Evolutionary conservation across 495 filamentous ascomycete species (phyloP).

Genomic region (Physcia stellaris): DNA sequence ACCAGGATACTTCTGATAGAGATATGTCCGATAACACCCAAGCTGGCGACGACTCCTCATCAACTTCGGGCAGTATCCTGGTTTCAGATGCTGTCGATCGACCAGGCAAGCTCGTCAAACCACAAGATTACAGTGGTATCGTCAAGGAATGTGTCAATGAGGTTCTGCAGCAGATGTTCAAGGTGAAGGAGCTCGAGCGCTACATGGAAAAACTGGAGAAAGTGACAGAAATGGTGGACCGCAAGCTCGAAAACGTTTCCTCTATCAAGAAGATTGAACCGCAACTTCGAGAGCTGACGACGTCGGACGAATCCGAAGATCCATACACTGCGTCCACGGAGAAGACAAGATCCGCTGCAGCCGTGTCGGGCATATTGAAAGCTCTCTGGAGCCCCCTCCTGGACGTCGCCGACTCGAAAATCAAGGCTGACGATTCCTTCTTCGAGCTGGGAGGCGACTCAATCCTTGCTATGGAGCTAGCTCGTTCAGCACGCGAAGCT

Average conservation of each 20-base stretch:
- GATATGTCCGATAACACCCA: too few relatives aligned
- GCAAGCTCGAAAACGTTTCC: slow-evolving; percentile 1
- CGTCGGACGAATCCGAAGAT: too few relatives aligned
- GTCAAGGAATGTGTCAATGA: neutral
- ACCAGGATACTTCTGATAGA: too few relatives aligned
- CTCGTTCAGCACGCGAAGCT: slow-evolving; percentile 40
- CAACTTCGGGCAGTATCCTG: too few relatives aligned
- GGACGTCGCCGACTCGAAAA: slow-evolving; percentile 24
- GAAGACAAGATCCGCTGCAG: slow-evolving; percentile 4
- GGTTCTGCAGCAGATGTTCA: neutral
- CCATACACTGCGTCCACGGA: too few relatives aligned
- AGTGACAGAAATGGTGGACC: slow-evolving; percentile 1
- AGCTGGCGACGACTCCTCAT: too few relatives aligned
- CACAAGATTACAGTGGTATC: slow-evolving; percentile 1
- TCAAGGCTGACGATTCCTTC: slow-evolving; percentile 32
- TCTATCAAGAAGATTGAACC: too few relatives aligned
- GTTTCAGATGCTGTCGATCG: too few relatives aligned
- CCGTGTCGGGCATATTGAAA: slow-evolving; percentile 23
- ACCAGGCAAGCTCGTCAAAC: too few relatives aligned
- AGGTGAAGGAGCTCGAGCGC: neutral
- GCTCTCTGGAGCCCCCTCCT: slow-evolving; percentile 32
- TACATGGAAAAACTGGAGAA: neutral
- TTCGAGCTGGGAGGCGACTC: slow-evolving; percentile 39
- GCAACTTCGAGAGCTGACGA: neutral
- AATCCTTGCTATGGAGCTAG: slow-evolving; percentile 56